A percentile compares a stretch with the other conserved stretches of the same genome.
Conservation (phyloP, 2,329 filamentous ascomycete genomes). For the Talaromyces verruculosus region DNA sequence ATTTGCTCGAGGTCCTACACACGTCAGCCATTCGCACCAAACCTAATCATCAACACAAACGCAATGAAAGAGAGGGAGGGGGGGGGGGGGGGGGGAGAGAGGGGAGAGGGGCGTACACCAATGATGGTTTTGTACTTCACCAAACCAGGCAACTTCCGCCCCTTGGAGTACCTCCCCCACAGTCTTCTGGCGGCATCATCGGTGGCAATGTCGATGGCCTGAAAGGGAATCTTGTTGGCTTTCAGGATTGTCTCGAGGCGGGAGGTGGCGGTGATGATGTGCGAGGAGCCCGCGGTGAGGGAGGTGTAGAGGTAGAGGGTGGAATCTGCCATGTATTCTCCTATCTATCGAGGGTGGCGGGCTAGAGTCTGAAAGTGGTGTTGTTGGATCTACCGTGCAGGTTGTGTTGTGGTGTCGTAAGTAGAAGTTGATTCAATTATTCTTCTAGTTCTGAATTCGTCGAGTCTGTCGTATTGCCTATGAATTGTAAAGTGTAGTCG, state of each 20-base stretch:
- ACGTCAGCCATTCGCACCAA: constrained; percentile 2
- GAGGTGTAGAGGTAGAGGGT: constrained; percentile 94
- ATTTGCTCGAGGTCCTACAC: constrained; percentile 83
- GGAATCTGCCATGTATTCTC: constrained; percentile 41
- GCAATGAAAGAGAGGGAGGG: background rate
- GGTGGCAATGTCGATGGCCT: constrained; percentile 84
- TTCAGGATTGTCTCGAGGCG: constrained; percentile 94
- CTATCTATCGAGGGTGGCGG: too few relatives aligned
- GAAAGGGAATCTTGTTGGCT: constrained; percentile 91
- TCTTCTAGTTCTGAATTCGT: background rate
- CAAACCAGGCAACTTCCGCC: constrained; percentile 83
- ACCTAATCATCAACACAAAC: background rate
- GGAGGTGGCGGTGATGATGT: constrained; percentile 94
- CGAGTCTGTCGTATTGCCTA: background rate
- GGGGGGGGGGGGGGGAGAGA: too few relatives aligned
- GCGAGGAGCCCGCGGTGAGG: constrained; percentile 88
- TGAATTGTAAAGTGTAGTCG: background rate
- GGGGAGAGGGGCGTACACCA: constrained; percentile 77
- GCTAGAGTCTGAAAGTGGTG: background rate
- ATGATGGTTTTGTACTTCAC: constrained; percentile 84
- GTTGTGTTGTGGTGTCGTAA: background rate
- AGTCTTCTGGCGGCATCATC: constrained; percentile 85
- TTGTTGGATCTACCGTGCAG: background rate
- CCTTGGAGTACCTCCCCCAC: constrained; percentile 80
- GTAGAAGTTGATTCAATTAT: background rate